A percentile compares a stretch with the other conserved stretches of the same genome.
Evolutionary conservation across 2,329 filamentous ascomycete genomes (phyloP).

Genomic region (Colletotrichum salicis): DNA sequence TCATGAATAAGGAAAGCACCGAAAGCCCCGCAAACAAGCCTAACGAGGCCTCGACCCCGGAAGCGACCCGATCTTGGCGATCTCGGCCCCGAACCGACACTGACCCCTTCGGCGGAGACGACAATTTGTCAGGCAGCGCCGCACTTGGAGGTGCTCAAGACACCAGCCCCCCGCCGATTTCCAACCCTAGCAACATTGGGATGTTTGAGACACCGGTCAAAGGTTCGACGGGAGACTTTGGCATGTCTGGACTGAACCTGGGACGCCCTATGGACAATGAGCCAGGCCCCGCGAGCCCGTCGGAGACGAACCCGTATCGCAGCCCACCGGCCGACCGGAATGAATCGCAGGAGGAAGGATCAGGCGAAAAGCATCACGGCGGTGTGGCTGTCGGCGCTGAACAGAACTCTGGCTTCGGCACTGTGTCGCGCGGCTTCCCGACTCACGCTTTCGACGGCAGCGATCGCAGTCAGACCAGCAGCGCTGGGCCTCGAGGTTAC

Average conservation of each 20-base stretch:
- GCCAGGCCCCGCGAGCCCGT: slow-evolving; percentile 86
- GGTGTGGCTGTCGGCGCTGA: slow-evolving; percentile 60
- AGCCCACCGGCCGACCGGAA: slow-evolving; percentile 83
- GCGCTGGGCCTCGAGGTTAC: slow-evolving; percentile 82
- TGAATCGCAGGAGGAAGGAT: slow-evolving; percentile 69
- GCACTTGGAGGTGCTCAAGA: slow-evolving; percentile 81
- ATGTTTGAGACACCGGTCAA: slow-evolving; percentile 66
- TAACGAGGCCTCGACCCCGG: slow-evolving; percentile 54
- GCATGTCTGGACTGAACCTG: slow-evolving; percentile 69
- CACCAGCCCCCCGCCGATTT: slow-evolving; percentile 59
- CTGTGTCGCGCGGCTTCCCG: slow-evolving; percentile 62
- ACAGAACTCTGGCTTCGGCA: slow-evolving; percentile 62
- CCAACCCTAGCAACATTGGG: slow-evolving; percentile 48
- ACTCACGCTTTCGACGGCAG: slow-evolving; percentile 72
- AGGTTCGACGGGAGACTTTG: slow-evolving; percentile 67
- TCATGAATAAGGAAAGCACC: slow-evolving; percentile 80
- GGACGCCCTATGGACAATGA: slow-evolving; percentile 66
- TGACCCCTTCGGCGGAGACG: slow-evolving; percentile 81
- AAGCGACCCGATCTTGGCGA: slow-evolving; percentile 63
- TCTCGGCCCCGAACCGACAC: slow-evolving; percentile 75
- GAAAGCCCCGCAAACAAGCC: slow-evolving; percentile 69
- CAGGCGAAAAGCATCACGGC: slow-evolving; percentile 59
- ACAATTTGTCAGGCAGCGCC: slow-evolving; percentile 73
- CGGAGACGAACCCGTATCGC: slow-evolving; percentile 95
- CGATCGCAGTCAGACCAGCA: slow-evolving; percentile 93